Evolutionary conservation across 208 protist species (phyloP), one percentile per base, ranked within the genome.

Genomic region (Trypanosoma brucei): DNA sequence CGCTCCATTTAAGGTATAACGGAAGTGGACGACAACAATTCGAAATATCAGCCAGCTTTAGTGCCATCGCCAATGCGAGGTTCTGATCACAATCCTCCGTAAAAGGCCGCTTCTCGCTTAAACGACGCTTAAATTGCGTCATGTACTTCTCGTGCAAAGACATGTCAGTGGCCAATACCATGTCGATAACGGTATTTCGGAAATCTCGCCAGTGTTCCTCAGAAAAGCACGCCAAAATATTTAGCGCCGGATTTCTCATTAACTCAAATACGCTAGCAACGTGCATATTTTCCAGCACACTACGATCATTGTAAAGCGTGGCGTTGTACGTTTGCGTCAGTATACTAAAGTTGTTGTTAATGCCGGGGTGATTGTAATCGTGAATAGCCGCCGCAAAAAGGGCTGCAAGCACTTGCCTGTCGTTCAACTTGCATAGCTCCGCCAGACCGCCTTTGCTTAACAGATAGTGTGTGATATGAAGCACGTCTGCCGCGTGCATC

Each of bases 291-390:
- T 98, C 96, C 9, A 98, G 81, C n/a, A 98, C 94, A 53, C 92
- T 97, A 22, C 81, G 75, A 74, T 98, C 94, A 69, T 98, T 98
- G 83, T 98, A 98, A 63, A 94, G 57, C 33, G 84, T 93, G 2
- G 96, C 93, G 42, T 94, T 72, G 57, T 93, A 78, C 31, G 77
- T 84, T n/a, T 71, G 68, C 1, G 89, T 92, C 55, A 90, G 94
- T 59, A 96, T 81, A 67, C 92, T 90, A 65, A 94, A 97, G 75
- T 93, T 93, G 72, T 96, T 95, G 76, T 96, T 96, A 59, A 94
- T 84, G 48, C 97, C 98, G n/a, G 95, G 95, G 72, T 99, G 97
- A 48, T 97, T 88, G 64, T 95, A 92, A 82, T 99, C 98, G 81
- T 98, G 97, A 55, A 97, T 95, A 38, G 95, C 39, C n/a, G 96